These are phyloP conservation scores for Neurospora sp. DNA, from an alignment of 495 filamentous ascomycete genomes.

Conservation along the genomic window DNA sequence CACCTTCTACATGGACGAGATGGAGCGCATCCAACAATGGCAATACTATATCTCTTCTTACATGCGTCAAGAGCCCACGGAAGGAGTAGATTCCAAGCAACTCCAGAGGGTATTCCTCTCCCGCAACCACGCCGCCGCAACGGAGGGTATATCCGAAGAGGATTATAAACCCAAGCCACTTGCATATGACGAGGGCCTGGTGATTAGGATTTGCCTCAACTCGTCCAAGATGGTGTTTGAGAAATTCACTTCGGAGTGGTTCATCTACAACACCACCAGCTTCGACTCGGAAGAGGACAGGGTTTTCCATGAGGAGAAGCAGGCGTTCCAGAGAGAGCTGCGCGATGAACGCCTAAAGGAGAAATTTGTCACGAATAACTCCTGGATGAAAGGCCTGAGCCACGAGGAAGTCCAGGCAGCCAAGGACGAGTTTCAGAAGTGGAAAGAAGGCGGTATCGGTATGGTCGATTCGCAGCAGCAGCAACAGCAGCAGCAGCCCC, in stretches of 20 bases:
- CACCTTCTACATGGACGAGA: conserved; percentile 60
- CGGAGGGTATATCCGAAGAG: conserved; percentile 34
- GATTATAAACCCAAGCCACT: conserved; percentile 43
- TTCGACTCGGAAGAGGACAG: conserved; percentile 20
- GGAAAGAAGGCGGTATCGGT: conserved; percentile 28
- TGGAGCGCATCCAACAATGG: conserved; percentile 56
- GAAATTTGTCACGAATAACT: conserved; percentile 63
- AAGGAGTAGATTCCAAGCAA: conserved; percentile 58
- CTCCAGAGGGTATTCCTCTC: conserved; percentile 60
- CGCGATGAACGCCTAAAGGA: conserved; percentile 56
- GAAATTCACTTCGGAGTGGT: conserved; percentile 49
- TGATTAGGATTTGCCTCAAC: conserved; percentile 69
- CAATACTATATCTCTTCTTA: conserved; percentile 91
- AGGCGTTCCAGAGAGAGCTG: conserved; percentile 42
- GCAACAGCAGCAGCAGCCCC: neutral
- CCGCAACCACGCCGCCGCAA: conserved; percentile 58
- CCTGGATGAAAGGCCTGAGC: conserved; percentile 63
- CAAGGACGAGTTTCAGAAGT: conserved; percentile 51
- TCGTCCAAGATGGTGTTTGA: conserved; percentile 75
- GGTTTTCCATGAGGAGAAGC: conserved; percentile 34
- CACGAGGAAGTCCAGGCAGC: conserved; percentile 61
- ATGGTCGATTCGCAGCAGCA: neutral
- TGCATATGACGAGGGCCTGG: conserved; percentile 61
- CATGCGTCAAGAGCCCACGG: conserved; percentile 78
- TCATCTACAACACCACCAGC: conserved; percentile 33